These are phyloP conservation scores for Pythium phragmiticola DNA, from an alignment of 352 stramenopile species.

Conservation along the genomic window DNA sequence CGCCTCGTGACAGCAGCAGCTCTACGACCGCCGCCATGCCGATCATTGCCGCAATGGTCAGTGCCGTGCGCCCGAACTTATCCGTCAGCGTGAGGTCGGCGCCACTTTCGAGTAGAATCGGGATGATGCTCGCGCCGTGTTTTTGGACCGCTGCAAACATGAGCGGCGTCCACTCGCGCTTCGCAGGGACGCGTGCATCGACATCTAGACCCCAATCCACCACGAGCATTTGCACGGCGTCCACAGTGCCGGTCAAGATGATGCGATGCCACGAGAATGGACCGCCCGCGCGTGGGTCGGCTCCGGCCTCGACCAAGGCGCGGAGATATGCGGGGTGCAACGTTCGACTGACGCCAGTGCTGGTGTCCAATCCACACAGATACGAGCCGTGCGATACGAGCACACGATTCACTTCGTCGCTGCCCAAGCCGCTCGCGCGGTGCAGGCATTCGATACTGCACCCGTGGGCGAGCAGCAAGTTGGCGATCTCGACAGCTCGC, in stretches of 20 bases:
- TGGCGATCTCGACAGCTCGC: neutral
- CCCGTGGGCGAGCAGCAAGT: neutral
- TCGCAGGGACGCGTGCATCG: neutral
- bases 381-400: neutral
- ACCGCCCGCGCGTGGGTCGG: neutral
- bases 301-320: neutral
- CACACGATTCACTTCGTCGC: neutral
- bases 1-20: neutral
- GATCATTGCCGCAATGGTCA: neutral
- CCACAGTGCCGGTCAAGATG: neutral
- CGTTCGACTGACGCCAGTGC: neutral
- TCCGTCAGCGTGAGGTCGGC: neutral
- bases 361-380: neutral
- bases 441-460: neutral
- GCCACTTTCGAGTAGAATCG: neutral
- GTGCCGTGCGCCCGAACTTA: neutral
- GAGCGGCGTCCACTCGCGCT: neutral
- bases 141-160: neutral
- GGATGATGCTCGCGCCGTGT: neutral
- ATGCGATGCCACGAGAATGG: neutral
- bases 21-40: neutral
- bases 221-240: neutral
- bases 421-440: neutral
- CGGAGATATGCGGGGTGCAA: neutral
- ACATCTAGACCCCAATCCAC: neutral